A percentile compares a stretch with the other conserved stretches of the same genome.
Conservation (phyloP, 2,329 filamentous ascomycete genomes). For the Emydomyces testavorans region DNA sequence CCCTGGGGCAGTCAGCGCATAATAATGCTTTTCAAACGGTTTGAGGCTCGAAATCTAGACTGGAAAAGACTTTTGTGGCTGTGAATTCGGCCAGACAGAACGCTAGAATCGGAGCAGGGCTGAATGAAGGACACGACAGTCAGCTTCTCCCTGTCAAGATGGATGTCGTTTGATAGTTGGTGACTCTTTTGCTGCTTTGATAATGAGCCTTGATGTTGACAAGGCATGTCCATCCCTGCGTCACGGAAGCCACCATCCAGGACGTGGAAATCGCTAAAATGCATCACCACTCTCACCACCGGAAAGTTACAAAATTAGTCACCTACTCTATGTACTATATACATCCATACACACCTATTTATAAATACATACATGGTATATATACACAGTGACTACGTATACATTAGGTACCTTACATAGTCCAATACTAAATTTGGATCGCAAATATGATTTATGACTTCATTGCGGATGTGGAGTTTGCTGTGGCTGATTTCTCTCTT, state of each 20-base stretch:
- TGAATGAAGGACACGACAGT: neutral
- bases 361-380: too few relatives aligned
- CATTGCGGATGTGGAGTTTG: too few relatives aligned
- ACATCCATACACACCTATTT: too few relatives aligned
- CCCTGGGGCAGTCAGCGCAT: constrained; percentile 4
- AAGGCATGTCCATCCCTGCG: neutral
- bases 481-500: too few relatives aligned
- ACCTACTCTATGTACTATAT: too few relatives aligned
- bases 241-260: neutral
- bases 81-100: neutral
- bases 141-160: neutral
- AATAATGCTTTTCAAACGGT: neutral
- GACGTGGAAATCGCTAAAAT: neutral
- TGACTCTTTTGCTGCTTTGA: neutral
- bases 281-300: too few relatives aligned
- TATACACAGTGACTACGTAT: too few relatives aligned
- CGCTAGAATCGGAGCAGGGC: constrained; percentile 1
- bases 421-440: too few relatives aligned
- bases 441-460: too few relatives aligned
- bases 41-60: neutral
- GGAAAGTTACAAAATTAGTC: too few relatives aligned
- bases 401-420: too few relatives aligned
- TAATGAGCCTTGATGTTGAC: neutral
- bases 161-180: too few relatives aligned
- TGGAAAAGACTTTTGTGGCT: constrained; percentile 5